Evolutionary conservation across 2,329 filamentous ascomycete species (phyloP).

Genomic region (Aspergillus sp.): DNA sequence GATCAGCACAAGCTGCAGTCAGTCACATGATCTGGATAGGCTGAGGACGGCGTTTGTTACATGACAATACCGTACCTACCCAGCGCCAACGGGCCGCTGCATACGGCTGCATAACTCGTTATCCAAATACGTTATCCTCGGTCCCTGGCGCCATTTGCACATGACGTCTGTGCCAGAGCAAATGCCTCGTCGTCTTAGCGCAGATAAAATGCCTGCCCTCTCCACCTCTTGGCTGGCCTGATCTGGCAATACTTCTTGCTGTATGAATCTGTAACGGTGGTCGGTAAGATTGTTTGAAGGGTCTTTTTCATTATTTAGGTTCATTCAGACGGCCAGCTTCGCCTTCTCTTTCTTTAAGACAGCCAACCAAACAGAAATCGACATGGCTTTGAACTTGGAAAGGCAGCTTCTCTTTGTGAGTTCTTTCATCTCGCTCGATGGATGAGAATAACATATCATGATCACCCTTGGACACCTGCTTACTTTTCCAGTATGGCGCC

Average conservation of each 20-base stretch:
- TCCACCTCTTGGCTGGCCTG: constrained; percentile 17
- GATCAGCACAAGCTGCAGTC: constrained; percentile 8
- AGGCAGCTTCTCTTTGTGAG: constrained; percentile 67
- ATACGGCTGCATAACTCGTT: neutral
- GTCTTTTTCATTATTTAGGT: constrained; percentile 4
- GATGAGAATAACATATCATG: neutral
- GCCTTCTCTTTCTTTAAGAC: neutral
- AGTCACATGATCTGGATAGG: constrained; percentile 15
- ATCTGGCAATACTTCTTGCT: constrained; percentile 8
- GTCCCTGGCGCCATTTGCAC: constrained; percentile 2
- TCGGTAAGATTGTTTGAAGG: neutral
- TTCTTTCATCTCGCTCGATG: constrained; percentile 16
- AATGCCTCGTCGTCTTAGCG: neutral
- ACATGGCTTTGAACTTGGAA: constrained; percentile 59
- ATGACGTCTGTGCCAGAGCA: constrained; percentile 11
- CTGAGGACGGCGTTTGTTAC: neutral
- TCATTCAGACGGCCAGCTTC: neutral
- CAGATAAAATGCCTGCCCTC: constrained; percentile 12
- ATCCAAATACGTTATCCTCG: constrained; percentile 6
- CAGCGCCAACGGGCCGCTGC: neutral
- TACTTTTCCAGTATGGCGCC: constrained; percentile 57
- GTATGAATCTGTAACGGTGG: neutral
- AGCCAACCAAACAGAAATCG: constrained; percentile 1
- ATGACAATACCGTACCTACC: neutral
- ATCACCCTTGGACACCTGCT: constrained; percentile 17